Conservation (phyloP, 1,139 yeast genomes). For the Hyphopichia fennica region DNA sequence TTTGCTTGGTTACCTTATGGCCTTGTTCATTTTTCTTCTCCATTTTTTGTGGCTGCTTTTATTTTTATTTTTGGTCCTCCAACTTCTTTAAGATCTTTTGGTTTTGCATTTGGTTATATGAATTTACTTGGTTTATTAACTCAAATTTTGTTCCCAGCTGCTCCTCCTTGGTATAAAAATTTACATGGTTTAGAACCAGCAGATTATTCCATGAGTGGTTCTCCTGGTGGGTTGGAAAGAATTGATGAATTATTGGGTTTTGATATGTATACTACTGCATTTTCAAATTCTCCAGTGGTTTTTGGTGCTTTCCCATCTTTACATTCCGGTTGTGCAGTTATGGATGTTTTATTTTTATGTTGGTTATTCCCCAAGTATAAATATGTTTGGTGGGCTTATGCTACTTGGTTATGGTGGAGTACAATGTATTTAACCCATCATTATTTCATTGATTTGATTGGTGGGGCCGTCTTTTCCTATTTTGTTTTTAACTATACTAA, state of each 20-base stretch:
- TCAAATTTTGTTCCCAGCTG: slow-evolving; percentile 87
- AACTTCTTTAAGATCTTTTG: slow-evolving; percentile 79
- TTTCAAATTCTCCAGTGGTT: slow-evolving; percentile 85
- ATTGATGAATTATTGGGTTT: slow-evolving; percentile 80
- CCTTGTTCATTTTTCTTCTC: slow-evolving; percentile 82
- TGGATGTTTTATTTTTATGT: slow-evolving; percentile 84
- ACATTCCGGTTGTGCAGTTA: slow-evolving; percentile 90
- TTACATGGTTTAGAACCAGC: slow-evolving; percentile 88
- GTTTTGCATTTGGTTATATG: slow-evolving; percentile 97
- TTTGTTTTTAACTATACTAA: slow-evolving; percentile 72
- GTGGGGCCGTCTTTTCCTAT: slow-evolving; percentile 80
- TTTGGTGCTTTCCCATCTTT: slow-evolving; percentile 98
- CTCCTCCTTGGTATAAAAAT: slow-evolving; percentile 98
- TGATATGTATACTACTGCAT: slow-evolving; percentile 84
- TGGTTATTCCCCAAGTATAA: slow-evolving; percentile 75
- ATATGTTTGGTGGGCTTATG: slow-evolving; percentile 69
- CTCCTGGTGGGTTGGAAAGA: slow-evolving; percentile 95
- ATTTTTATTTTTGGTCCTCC: slow-evolving; percentile 93
- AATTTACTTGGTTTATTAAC: slow-evolving; percentile 78
- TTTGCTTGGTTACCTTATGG: slow-evolving; percentile 98
- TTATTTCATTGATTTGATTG: slow-evolving; percentile 87
- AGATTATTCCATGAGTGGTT: slow-evolving; percentile 86
- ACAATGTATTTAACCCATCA: slow-evolving; percentile 97
- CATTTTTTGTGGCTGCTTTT: slow-evolving; percentile 80
- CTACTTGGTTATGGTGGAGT: slow-evolving; percentile 96